Evolutionary conservation across 805 yeast species (phyloP), one percentile per base, ranked within the genome.

Genomic region (Naumovozyma castellii): DNA sequence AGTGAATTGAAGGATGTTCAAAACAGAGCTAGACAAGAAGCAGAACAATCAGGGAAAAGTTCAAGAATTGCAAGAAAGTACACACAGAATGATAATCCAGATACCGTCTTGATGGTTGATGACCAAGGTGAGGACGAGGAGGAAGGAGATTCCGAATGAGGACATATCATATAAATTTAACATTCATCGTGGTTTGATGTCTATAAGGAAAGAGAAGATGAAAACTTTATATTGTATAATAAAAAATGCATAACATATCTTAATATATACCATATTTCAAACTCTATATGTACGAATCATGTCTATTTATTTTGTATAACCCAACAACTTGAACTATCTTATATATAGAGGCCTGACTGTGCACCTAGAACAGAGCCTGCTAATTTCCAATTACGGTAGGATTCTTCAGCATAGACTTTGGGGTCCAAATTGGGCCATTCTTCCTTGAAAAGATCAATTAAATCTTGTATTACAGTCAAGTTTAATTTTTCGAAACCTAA

Each of bases 1-100:
- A 69, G 65, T 9, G 80, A 80, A 43, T 66, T 84, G 56, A 66
- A 59, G 38, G 58, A 56, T 2, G 60, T 82, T 37, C 85, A 81
- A 64, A 51, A 46, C 10, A 53, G 53, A 34, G 90, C 90, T 15
- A 71, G 73, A 50, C 69, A 63, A 30, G 78, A 72, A 44, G 84
- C 87, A 18, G 56, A 59, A 40, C 57, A 57, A 18, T 53, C 64
- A 3, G 84, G 86, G 27, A 72, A 69, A 45, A 76, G 81, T 32
- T 79, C 87, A 4, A 75, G 92, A 70, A 71, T 83, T 45, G 80
- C 87, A 10, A 75, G 85, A 66, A 83, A 83, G 58, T 83, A 83
- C 57, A 66, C 63, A 43, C 71, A 64, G 42, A 65, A 63, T 25
- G 63, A 63, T 44, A 60, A 57, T 32, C 62, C 63, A 27, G 90